phyloP scores from a whole-genome alignment of 2,329 filamentous ascomycete genomes.

The Mycogone perniciosa region DNA sequence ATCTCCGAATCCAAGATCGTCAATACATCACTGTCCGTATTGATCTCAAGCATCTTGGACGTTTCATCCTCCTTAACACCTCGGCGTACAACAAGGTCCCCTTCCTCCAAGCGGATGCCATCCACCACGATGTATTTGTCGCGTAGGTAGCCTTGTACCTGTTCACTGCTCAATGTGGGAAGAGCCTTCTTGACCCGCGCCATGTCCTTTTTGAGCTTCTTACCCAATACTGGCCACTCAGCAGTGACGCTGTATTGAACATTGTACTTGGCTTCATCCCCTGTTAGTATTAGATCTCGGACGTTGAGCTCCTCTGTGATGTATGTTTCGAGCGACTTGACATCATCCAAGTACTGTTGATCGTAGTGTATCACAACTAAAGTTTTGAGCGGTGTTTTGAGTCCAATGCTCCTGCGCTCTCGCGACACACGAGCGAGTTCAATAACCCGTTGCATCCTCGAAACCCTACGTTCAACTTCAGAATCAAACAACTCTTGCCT shows the following conservation, averaged over 20 bases:
- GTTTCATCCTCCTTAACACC: conserved; percentile 66
- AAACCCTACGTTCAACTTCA: conserved; percentile 77
- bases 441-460: conserved; percentile 92
- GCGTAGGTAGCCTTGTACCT: conserved; percentile 72
- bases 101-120: conserved; percentile 74
- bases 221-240: conserved; percentile 90
- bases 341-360: conserved; percentile 74
- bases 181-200: conserved; percentile 86
- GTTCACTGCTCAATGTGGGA: conserved; percentile 67
- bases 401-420: conserved; percentile 74
- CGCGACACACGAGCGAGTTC: conserved; percentile 81
- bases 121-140: conserved; percentile 74
- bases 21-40: conserved; percentile 83
- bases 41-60: conserved; percentile 73
- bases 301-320: conserved; percentile 90
- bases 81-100: conserved; percentile 72
- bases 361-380: conserved; percentile 85
- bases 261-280: conserved; percentile 83
- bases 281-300: conserved; percentile 73
- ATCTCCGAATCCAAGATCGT: conserved; percentile 80
- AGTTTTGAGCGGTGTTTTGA: conserved; percentile 88
- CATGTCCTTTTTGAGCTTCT: conserved; percentile 96
- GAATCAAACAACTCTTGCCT: conserved; percentile 82
- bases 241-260: conserved; percentile 86
- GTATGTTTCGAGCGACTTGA: conserved; percentile 80